Conservation (phyloP, 2,329 filamentous ascomycete genomes). For the Fusarium liriodendri region DNA sequence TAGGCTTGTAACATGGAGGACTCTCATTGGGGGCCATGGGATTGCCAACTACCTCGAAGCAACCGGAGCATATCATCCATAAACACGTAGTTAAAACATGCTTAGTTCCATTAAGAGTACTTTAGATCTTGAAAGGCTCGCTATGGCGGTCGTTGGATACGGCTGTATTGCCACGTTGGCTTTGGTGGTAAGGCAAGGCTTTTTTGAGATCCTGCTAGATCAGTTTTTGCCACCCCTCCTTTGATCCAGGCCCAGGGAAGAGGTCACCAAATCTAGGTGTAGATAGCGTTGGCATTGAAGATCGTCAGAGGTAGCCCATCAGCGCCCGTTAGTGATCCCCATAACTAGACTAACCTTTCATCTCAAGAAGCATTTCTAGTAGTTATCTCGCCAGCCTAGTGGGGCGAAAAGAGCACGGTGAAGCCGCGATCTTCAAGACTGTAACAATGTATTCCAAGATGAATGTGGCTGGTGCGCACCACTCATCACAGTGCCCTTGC, state of each 20-base stretch:
- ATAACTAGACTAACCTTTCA: background rate
- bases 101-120: background rate
- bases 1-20: background rate
- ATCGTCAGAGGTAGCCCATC: background rate
- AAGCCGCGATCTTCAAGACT: background rate
- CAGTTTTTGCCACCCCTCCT: background rate
- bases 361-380: background rate
- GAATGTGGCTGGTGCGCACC: background rate
- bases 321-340: background rate
- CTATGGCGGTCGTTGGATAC: background rate
- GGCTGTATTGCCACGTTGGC: background rate
- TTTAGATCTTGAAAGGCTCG: background rate
- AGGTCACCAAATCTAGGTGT: background rate
- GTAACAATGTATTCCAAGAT: background rate
- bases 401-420: background rate
- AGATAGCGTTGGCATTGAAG: background rate
- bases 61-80: background rate
- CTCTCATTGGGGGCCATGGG: background rate
- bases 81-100: background rate
- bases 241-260: background rate
- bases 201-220: background rate
- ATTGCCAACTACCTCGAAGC: background rate
- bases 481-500: background rate
- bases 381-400: background rate
- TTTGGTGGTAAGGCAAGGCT: background rate